Conservation (phyloP, 2,329 filamentous ascomycete species). For the Colletotrichum sp. region DNA sequence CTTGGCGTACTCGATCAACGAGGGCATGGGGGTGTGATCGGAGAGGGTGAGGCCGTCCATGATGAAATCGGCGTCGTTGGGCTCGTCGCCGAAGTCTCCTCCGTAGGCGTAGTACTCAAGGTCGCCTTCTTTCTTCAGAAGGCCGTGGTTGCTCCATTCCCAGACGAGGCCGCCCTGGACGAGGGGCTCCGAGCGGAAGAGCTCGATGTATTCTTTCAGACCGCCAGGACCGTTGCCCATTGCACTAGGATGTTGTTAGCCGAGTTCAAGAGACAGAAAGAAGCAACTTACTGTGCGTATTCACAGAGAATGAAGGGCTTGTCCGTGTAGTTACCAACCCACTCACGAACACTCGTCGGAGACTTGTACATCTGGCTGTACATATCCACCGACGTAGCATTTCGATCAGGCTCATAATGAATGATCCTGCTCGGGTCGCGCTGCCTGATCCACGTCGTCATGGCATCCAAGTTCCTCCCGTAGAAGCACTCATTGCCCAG, state of each 20-base stretch:
- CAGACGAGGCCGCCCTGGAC: slow-evolving; percentile 68
- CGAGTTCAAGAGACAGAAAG: fast-evolving
- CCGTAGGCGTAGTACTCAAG: slow-evolving; percentile 60
- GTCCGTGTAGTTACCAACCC: slow-evolving; percentile 38
- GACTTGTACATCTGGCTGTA: slow-evolving; percentile 69
- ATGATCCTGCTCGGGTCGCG: slow-evolving; percentile 62
- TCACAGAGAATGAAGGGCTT: slow-evolving; percentile 65
- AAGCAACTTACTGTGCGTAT: slow-evolving; percentile 40
- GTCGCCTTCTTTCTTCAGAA: slow-evolving; percentile 44
- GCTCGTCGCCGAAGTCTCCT: slow-evolving; percentile 64
- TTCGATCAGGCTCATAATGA: slow-evolving; percentile 68
- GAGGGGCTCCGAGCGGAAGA: slow-evolving; percentile 57
- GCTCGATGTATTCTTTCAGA: slow-evolving; percentile 70
- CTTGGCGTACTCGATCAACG: slow-evolving; percentile 60
- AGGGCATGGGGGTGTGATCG: slow-evolving; percentile 53
- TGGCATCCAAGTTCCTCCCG: slow-evolving; percentile 67
- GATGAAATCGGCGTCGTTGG: slow-evolving; percentile 63
- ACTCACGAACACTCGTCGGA: slow-evolving; percentile 45
- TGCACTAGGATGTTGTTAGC: slow-evolving; percentile 35
- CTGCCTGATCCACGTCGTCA: slow-evolving; percentile 66
- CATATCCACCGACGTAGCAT: slow-evolving; percentile 64
- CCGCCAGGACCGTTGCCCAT: slow-evolving; percentile 77
- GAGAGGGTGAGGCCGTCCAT: slow-evolving; percentile 59
- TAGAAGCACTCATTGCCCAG: slow-evolving; percentile 76
- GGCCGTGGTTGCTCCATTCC: slow-evolving; percentile 67